Evolutionary conservation across 2,329 filamentous ascomycete genomes (phyloP).

Genomic region (Alternaria panax): DNA sequence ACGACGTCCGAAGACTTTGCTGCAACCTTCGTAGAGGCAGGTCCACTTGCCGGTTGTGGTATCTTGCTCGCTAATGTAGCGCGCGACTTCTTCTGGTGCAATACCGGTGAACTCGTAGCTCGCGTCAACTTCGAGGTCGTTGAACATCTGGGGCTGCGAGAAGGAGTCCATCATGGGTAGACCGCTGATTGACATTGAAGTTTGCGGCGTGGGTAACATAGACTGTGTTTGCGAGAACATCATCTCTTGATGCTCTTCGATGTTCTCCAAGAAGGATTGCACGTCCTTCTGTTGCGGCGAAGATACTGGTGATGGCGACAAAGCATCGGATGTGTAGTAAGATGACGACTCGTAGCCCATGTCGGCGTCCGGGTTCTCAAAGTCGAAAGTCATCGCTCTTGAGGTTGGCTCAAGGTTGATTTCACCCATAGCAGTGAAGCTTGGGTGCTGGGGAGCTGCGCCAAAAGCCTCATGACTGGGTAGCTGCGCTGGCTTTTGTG

Average conservation of each 20-base stretch:
- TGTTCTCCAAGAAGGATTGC: constrained; percentile 46
- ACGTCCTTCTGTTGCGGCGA: constrained; percentile 47
- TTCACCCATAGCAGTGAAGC: constrained; percentile 63
- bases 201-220: constrained; percentile 36
- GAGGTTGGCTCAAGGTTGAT: constrained; percentile 54
- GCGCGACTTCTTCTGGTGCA: constrained; percentile 74
- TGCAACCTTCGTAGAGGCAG: constrained; percentile 71
- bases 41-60: constrained; percentile 55
- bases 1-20: constrained; percentile 92
- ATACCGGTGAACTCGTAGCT: constrained; percentile 80
- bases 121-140: constrained; percentile 64
- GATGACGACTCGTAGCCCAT: constrained; percentile 59
- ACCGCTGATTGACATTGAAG: constrained; percentile 31
- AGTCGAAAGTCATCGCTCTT: constrained; percentile 50
- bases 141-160: constrained; percentile 31
- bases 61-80: constrained; percentile 58
- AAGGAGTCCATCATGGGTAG: constrained; percentile 27
- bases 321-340: constrained; percentile 59
- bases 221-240: constrained; percentile 42
- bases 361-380: constrained; percentile 52
- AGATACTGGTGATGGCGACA: constrained; percentile 54
- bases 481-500: constrained; percentile 50
- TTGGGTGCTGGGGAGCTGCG: constrained; percentile 63
- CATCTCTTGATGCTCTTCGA: constrained; percentile 44
- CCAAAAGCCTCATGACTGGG: constrained; percentile 57